phyloP scores from a whole-genome alignment of 192 early-diverging fungal genomes.

The Obelidium mucronatum region DNA sequence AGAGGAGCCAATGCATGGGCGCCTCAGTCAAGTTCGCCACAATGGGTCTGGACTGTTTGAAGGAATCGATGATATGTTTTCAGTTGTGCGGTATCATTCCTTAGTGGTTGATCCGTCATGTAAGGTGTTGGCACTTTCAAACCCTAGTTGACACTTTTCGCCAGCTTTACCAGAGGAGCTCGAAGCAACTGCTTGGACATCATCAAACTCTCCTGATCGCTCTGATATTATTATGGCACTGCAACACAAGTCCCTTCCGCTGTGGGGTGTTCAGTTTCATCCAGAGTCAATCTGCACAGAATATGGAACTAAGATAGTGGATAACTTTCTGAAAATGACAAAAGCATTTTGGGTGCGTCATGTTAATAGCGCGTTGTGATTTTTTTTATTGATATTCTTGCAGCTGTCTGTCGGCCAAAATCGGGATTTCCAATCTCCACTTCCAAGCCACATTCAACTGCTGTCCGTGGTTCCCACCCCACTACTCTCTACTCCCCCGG shows the following conservation, averaged over 20 bases:
- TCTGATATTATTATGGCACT: constrained; percentile 78
- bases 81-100: constrained; percentile 91
- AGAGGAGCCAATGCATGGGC: constrained; percentile 76
- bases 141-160: constrained; percentile 80
- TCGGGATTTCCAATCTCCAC: background rate
- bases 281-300: constrained; percentile 94
- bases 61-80: constrained; percentile 68
- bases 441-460: constrained; percentile 26
- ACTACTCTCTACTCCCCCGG: background rate
- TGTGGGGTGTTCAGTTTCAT: constrained; percentile 95
- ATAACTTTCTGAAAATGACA: constrained; percentile 75
- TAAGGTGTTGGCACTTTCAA: no score
- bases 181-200: constrained; percentile 68
- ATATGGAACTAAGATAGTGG: constrained; percentile 70
- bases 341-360: constrained; percentile 27
- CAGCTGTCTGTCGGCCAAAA: background rate
- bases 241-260: constrained; percentile 68
- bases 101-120: constrained; percentile 67
- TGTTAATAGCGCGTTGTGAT: background rate
- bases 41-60: constrained; percentile 56
- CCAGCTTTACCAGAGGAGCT: constrained; percentile 72
- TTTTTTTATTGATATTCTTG: background rate
- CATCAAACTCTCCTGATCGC: constrained; percentile 17
- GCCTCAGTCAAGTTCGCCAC: constrained; percentile 65
- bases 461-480: constrained; percentile 40